Percentiles rank a stretch among this genome's conserved stretches.
These are phyloP conservation scores for Acidiella bohemica DNA, from an alignment of 495 filamentous ascomycete species.

Conservation along the genomic window DNA sequence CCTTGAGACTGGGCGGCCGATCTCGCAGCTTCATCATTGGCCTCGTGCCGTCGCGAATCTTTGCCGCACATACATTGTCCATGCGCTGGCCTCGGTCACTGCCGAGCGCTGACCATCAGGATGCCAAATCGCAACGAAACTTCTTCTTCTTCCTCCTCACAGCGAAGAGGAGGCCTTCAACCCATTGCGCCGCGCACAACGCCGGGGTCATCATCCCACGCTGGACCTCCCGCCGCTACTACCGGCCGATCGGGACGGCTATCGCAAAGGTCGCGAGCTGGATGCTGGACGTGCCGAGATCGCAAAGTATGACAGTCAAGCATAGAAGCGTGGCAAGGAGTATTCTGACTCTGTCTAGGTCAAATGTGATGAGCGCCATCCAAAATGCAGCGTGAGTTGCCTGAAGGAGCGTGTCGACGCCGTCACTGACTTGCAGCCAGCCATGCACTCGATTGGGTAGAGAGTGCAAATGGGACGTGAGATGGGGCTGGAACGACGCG, in stretches of 20 bases:
- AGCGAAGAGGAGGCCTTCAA: constrained; percentile 1
- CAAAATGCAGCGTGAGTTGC: constrained; percentile 14
- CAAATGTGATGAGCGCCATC: constrained; percentile 20
- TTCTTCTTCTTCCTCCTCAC: no score
- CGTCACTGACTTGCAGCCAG: constrained; percentile 6
- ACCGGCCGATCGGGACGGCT: constrained; percentile 9
- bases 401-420: no score
- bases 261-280: constrained; percentile 18
- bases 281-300: constrained; percentile 20
- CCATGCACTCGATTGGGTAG: constrained; percentile 14
- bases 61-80: no score
- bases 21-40: no score
- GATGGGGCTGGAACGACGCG: constrained; percentile 22
- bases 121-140: no score
- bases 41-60: no score
- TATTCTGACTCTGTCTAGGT: constrained; percentile 7
- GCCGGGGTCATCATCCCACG: no score
- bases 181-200: constrained; percentile 11
- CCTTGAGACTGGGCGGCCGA: no score
- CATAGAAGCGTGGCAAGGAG: no score
- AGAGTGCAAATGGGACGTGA: constrained; percentile 19
- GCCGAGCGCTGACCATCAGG: no score
- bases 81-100: no score
- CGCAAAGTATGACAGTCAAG: constrained; percentile 13
- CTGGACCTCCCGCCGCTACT: neutral